Conservation (phyloP, 305 asterid species). For the Fraxinus paxiana region DNA sequence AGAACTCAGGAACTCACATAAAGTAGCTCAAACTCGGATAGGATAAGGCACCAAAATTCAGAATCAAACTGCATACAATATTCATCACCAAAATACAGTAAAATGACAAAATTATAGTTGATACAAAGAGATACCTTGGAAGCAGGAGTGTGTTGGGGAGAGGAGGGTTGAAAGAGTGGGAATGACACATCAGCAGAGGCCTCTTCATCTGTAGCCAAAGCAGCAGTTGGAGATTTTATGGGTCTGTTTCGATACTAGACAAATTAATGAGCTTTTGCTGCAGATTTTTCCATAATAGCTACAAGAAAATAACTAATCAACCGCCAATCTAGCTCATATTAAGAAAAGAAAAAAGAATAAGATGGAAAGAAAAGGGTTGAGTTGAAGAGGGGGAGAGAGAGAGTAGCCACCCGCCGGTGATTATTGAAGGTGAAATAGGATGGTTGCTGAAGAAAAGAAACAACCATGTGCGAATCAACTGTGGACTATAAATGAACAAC, state of each 20-base stretch:
- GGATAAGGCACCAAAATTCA: background rate
- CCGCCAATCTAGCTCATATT: background rate
- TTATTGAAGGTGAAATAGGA: no score
- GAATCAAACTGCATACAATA: background rate
- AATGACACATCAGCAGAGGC: slow-evolving; percentile 34
- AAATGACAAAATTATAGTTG: background rate
- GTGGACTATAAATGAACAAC: no score
- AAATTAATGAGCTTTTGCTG: slow-evolving; percentile 28
- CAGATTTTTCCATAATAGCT: slow-evolving; percentile 28
- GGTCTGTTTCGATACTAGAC: slow-evolving; percentile 30
- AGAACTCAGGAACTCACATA: background rate
- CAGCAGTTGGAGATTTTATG: slow-evolving; percentile 28
- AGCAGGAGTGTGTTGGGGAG: slow-evolving; percentile 52
- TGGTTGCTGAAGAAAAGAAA: no score
- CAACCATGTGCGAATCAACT: no score
- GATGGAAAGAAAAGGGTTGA: no score
- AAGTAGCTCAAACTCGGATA: background rate
- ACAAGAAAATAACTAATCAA: slow-evolving; percentile 19
- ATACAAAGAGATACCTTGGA: slow-evolving; percentile 47
- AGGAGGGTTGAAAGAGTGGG: slow-evolving; percentile 46
- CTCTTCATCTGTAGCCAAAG: slow-evolving; percentile 36
- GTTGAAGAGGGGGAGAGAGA: no score
- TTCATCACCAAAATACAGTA: background rate
- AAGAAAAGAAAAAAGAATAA: background rate
- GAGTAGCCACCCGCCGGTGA: no score